phyloP scores from a whole-genome alignment of 352 stramenopile genomes.

The Globisporangium cederbergense region DNA sequence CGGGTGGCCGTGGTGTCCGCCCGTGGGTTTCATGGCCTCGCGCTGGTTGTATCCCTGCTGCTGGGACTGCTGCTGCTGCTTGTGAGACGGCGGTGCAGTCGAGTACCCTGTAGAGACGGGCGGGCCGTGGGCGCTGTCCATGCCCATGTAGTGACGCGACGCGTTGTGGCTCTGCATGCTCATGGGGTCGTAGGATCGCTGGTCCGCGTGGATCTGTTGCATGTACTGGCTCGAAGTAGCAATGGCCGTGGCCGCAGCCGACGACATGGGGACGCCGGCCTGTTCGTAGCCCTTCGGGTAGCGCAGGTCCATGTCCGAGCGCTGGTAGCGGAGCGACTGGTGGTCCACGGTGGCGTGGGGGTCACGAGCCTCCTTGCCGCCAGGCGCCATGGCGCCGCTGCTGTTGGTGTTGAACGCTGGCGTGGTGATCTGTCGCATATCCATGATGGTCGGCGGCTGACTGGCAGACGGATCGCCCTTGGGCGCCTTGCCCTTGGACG shows the following conservation, averaged over 20 bases:
- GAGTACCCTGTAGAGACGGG: constrained; percentile 6
- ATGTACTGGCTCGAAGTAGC: constrained; percentile 50
- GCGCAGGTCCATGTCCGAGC: constrained; percentile 67
- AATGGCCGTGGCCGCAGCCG: background rate
- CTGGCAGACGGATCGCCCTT: constrained; percentile 39
- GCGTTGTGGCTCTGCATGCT: constrained; percentile 36
- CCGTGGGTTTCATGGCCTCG: constrained; percentile 37
- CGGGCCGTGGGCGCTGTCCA: constrained; percentile 30
- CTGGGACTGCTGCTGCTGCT: constrained; percentile 23
- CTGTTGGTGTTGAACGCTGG: constrained; percentile 38
- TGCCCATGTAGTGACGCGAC: constrained; percentile 53
- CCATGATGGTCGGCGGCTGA: constrained; percentile 65
- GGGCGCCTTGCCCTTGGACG: constrained; percentile 58
- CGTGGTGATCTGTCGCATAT: constrained; percentile 80
- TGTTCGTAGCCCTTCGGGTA: constrained; percentile 69
- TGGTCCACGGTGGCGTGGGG: constrained; percentile 32
- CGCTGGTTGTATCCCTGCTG: constrained; percentile 13
- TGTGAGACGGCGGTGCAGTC: constrained; percentile 45
- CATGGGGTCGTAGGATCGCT: constrained; percentile 74
- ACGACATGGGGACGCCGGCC: constrained; percentile 10
- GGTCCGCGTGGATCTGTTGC: constrained; percentile 67
- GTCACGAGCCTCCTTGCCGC: constrained; percentile 43
- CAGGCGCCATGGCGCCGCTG: constrained; percentile 11
- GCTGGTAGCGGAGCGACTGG: constrained; percentile 43
- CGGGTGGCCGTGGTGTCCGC: constrained; percentile 12